Evolutionary conservation across 2,329 filamentous ascomycete genomes (phyloP).

Genomic region (Chalaropsis thielavioides): DNA sequence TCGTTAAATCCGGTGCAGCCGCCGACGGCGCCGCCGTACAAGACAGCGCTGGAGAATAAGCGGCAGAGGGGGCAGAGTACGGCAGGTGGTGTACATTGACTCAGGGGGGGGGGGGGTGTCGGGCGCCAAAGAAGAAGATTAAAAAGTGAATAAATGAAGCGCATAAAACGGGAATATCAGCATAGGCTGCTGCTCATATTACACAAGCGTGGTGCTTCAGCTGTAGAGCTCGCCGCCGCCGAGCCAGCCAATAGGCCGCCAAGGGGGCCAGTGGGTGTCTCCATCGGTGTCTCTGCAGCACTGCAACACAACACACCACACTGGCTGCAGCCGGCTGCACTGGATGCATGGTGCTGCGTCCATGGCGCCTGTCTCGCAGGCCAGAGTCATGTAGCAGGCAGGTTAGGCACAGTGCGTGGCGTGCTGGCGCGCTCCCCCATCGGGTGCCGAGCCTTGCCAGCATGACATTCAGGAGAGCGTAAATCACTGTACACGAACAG

Average conservation of each 20-base stretch:
- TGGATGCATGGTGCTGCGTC: neutral
- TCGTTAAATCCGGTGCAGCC: constrained; percentile 87
- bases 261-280: neutral
- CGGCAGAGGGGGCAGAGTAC: constrained; percentile 63
- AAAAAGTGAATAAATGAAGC: neutral
- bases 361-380: no score
- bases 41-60: constrained; percentile 64
- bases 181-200: neutral
- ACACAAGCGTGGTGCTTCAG: neutral
- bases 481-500: neutral
- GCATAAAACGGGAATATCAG: neutral
- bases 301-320: no score
- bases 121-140: neutral
- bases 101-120: neutral
- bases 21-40: constrained; percentile 90
- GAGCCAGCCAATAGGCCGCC: neutral
- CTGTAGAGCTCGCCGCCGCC: neutral
- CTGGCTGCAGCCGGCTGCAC: no score
- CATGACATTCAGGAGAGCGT: neutral
- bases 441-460: no score
- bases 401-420: no score
- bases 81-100: constrained; percentile 40
- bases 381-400: no score
- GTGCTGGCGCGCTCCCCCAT: no score
- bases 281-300: no score